Evolutionary conservation across 805 yeast genomes (phyloP).

Genomic region (Saccharomycopsis oosterbeekiorum): DNA sequence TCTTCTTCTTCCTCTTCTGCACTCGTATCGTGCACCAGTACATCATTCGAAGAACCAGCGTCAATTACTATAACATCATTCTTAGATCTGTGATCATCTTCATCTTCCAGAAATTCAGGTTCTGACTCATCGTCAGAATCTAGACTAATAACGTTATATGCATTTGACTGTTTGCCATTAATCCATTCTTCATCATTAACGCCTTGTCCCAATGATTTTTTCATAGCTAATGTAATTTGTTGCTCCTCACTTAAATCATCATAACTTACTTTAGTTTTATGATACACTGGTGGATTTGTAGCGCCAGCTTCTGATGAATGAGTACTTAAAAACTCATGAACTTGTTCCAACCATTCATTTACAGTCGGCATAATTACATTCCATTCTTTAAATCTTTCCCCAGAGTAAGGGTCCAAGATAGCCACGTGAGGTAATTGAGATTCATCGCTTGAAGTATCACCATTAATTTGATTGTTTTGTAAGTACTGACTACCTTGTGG

Average conservation of each 20-base stretch:
- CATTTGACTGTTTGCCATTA: slow-evolving; percentile 9
- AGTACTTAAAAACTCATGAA: slow-evolving; percentile 54
- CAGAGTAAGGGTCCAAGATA: slow-evolving; percentile 89
- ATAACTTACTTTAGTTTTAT: slow-evolving; percentile 51
- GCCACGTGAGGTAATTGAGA: slow-evolving; percentile 71
- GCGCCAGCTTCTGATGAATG: slow-evolving; percentile 58
- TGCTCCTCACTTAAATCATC: slow-evolving; percentile 69
- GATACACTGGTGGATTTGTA: slow-evolving; percentile 31
- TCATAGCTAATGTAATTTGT: slow-evolving; percentile 67
- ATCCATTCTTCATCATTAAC: slow-evolving; percentile 24
- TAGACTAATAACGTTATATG: slow-evolving; percentile 13
- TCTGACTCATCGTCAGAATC: slow-evolving; percentile 14
- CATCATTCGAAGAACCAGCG: background rate
- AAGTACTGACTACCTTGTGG: slow-evolving; percentile 61
- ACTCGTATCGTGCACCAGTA: slow-evolving; percentile 13
- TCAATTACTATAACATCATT: background rate
- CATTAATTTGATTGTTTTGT: slow-evolving; percentile 60
- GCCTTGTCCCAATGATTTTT: slow-evolving; percentile 41
- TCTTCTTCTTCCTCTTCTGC: slow-evolving; percentile 21
- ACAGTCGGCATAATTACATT: slow-evolving; percentile 49
- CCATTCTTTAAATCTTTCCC: slow-evolving; percentile 81
- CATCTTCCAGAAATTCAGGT: slow-evolving; percentile 18
- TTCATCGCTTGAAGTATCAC: slow-evolving; percentile 17
- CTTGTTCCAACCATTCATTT: slow-evolving; percentile 53
- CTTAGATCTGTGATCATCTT: slow-evolving; percentile 1